These are phyloP conservation scores for Zopfia rhizophila DNA, from an alignment of 2,329 filamentous ascomycete species.

Conservation along the genomic window DNA sequence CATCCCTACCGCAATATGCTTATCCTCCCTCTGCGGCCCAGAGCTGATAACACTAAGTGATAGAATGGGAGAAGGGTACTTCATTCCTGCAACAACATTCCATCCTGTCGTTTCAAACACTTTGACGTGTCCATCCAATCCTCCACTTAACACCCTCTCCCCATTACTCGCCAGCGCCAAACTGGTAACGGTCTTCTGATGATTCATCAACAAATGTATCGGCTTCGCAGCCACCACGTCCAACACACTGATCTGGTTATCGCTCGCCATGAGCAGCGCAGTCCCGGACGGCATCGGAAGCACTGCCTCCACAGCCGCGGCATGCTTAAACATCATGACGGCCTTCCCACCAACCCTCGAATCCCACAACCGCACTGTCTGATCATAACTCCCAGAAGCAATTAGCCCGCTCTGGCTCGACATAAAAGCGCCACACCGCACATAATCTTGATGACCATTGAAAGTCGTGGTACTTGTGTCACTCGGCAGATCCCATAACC, in stretches of 20 bases:
- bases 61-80: constrained; percentile 92
- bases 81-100: constrained; percentile 95
- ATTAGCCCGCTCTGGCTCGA: constrained; percentile 76
- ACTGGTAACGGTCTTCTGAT: constrained; percentile 97
- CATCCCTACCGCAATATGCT: constrained; percentile 94
- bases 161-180: constrained; percentile 84
- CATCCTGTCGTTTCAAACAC: constrained; percentile 93
- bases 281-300: constrained; percentile 87
- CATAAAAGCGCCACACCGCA: constrained; percentile 87
- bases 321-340: constrained; percentile 95
- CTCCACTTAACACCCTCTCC: constrained; percentile 84
- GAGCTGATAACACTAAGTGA: constrained; percentile 80
- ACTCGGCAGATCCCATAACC: constrained; percentile 91
- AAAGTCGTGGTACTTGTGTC: constrained; percentile 81
- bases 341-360: constrained; percentile 72
- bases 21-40: constrained; percentile 78
- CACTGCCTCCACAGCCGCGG: constrained; percentile 88
- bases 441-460: constrained; percentile 90
- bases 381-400: constrained; percentile 92
- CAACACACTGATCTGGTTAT: constrained; percentile 87
- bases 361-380: constrained; percentile 94
- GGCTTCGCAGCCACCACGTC: constrained; percentile 93
- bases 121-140: constrained; percentile 95
- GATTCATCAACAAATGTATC: constrained; percentile 86
- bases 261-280: constrained; percentile 83